A percentile compares a stretch with the other conserved stretches of the same genome.
These are phyloP conservation scores for Pseudocercospora eumusae DNA, from an alignment of 2,329 filamentous ascomycete genomes.

Conservation along the genomic window DNA sequence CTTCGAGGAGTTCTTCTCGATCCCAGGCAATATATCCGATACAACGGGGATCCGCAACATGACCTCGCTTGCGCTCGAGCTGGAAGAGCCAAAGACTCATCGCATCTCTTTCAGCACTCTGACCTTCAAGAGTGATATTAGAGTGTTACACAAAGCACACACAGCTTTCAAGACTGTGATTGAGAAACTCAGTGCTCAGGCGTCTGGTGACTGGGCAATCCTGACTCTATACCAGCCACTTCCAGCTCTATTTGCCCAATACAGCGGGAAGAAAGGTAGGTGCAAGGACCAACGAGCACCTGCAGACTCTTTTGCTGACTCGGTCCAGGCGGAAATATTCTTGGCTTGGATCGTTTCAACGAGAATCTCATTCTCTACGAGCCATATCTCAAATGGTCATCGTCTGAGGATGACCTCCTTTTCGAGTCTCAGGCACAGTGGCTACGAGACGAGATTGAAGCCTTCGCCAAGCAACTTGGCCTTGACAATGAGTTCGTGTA, in stretches of 20 bases:
- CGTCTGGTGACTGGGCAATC: constrained; percentile 12
- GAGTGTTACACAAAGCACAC: constrained; percentile 22
- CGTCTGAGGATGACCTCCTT: constrained; percentile 15
- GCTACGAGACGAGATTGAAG: constrained; percentile 19
- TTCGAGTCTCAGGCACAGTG: constrained; percentile 22
- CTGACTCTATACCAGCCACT: constrained; percentile 24
- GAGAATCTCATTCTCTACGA: constrained; percentile 27
- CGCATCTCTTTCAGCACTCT: constrained; percentile 23
- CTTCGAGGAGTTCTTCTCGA: constrained; percentile 24
- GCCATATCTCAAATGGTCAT: constrained; percentile 22
- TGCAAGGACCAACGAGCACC: neutral
- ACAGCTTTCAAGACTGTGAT: constrained; percentile 18
- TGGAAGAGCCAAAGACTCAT: constrained; percentile 19
- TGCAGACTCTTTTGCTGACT: neutral
- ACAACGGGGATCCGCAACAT: constrained; percentile 26
- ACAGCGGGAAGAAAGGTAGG: constrained; percentile 33
- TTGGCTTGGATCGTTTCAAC: constrained; percentile 42
- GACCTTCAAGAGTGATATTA: constrained; percentile 25
- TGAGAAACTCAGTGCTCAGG: constrained; percentile 9
- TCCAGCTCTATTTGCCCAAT: constrained; percentile 38
- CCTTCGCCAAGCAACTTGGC: constrained; percentile 17
- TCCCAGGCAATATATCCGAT: constrained; percentile 21
- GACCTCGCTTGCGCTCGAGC: constrained; percentile 22
- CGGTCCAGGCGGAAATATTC: constrained; percentile 33
- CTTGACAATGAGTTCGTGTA: constrained; percentile 23